Percentiles rank a stretch among this genome's conserved stretches.
These are phyloP conservation scores for Cercophora newfieldiana DNA, from an alignment of 495 filamentous ascomycete genomes.

Conservation along the genomic window DNA sequence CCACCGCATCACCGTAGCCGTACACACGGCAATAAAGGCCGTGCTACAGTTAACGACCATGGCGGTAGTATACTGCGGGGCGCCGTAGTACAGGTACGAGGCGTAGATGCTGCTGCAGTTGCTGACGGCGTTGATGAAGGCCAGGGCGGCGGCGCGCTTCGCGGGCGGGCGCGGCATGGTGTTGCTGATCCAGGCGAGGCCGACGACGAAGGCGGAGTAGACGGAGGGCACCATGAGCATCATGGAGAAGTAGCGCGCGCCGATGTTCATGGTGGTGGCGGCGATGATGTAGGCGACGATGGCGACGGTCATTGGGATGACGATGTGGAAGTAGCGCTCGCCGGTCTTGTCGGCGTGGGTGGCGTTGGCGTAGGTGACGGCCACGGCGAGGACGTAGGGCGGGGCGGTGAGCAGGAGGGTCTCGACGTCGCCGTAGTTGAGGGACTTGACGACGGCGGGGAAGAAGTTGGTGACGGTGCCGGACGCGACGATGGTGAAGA, in stretches of 20 bases:
- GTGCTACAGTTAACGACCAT: slow-evolving; percentile 75
- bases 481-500: slow-evolving; percentile 70
- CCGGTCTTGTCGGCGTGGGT: slow-evolving; percentile 78
- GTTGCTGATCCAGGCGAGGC: slow-evolving; percentile 77
- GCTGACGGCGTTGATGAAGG: slow-evolving; percentile 78
- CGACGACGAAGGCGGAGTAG: slow-evolving; percentile 70
- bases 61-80: slow-evolving; percentile 59
- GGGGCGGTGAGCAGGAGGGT: slow-evolving; percentile 78
- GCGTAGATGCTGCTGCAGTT: slow-evolving; percentile 76
- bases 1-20: slow-evolving; percentile 63
- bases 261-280: slow-evolving; percentile 62
- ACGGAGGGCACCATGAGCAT: slow-evolving; percentile 75
- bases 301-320: slow-evolving; percentile 65
- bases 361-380: slow-evolving; percentile 69
- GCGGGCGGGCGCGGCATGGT: slow-evolving; percentile 79
- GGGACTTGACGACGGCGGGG: slow-evolving; percentile 76
- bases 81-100: slow-evolving; percentile 60
- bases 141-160: slow-evolving; percentile 80
- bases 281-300: slow-evolving; percentile 75
- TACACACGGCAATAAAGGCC: slow-evolving; percentile 63
- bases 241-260: slow-evolving; percentile 75
- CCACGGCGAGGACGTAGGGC: slow-evolving; percentile 70
- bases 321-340: slow-evolving; percentile 78
- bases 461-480: slow-evolving; percentile 88
- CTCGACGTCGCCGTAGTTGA: slow-evolving; percentile 61